These are phyloP conservation scores for Basidiobolus heterosporus DNA, from an alignment of 371 early-diverging fungal genomes.

Conservation along the genomic window DNA sequence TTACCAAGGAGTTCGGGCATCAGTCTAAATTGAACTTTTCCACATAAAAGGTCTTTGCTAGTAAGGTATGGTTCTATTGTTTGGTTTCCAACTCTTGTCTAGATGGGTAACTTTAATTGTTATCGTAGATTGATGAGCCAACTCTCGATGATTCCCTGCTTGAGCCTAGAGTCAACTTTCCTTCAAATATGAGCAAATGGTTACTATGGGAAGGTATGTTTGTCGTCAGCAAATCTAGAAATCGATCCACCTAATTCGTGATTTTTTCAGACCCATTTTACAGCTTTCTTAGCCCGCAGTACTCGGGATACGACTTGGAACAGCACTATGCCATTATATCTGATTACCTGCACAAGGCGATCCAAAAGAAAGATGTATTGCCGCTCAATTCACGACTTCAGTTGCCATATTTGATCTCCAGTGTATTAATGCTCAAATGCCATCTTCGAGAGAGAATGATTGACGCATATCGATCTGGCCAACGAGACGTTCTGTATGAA, in stretches of 20 bases:
- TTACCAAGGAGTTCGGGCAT: too few species aligned
- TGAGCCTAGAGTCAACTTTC: conserved; percentile 17
- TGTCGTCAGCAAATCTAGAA: neutral
- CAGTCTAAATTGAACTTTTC: too few species aligned
- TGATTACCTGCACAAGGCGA: conserved; percentile 22
- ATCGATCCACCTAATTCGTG: neutral
- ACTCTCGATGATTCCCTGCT: neutral
- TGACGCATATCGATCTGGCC: conserved; percentile 30
- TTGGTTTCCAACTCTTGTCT: too few species aligned
- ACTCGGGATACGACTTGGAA: conserved; percentile 40
- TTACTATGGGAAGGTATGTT: conserved; percentile 62
- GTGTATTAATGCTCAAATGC: conserved; percentile 46
- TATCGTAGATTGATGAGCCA: conserved; percentile 1
- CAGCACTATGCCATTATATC: conserved; percentile 37
- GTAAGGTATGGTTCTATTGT: conserved; percentile 37
- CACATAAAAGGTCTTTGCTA: conserved; percentile 19
- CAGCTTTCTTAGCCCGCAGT: conserved; percentile 59
- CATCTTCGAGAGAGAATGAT: conserved; percentile 43
- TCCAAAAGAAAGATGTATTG: conserved; percentile 20
- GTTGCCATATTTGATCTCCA: conserved; percentile 48
- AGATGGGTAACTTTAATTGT: neutral
- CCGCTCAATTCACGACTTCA: conserved; percentile 54
- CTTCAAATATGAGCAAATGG: conserved; percentile 69
- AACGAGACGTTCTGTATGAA: conserved; percentile 11
- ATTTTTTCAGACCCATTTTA: conserved; percentile 45